Evolutionary conservation across 192 early-diverging fungal species (phyloP).

Genomic region (Backusella circina): DNA sequence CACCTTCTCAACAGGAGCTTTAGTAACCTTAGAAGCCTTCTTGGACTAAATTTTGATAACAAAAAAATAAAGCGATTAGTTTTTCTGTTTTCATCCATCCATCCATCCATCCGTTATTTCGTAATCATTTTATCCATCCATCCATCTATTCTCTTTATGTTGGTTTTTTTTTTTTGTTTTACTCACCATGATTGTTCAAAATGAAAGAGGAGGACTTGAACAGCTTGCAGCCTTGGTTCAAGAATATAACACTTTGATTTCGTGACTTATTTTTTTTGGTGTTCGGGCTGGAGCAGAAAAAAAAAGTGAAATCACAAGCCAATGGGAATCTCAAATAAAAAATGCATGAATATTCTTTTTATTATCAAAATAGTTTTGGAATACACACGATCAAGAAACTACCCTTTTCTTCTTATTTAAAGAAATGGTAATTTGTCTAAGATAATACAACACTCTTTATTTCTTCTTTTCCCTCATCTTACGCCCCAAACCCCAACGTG

Average conservation of each 20-base stretch:
- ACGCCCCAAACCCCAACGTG: slow-evolving; percentile 10
- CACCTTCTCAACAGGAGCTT: slow-evolving; percentile 81
- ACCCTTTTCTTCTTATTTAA: not conserved
- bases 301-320: not conserved
- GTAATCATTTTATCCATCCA: too few species aligned
- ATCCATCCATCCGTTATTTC: not conserved
- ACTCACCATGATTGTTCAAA: slow-evolving; percentile 35
- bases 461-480: slow-evolving; percentile 8
- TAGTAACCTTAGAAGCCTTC: slow-evolving; percentile 48
- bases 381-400: not conserved
- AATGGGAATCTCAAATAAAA: not conserved
- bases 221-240: not conserved
- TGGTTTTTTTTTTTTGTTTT: not conserved
- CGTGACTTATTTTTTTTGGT: not conserved
- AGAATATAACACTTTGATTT: not conserved
- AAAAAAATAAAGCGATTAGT: not conserved
- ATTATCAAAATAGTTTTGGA: not conserved
- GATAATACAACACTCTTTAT: not conserved
- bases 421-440: not conserved
- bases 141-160: slow-evolving; percentile 15
- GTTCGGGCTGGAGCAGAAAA: not conserved
- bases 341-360: not conserved
- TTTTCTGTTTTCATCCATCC: not conserved
- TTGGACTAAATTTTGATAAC: slow-evolving; percentile 27
- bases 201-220: slow-evolving; percentile 18